phyloP scores from a whole-genome alignment of 2,329 filamentous ascomycete genomes.

The Aspergillus persii region DNA sequence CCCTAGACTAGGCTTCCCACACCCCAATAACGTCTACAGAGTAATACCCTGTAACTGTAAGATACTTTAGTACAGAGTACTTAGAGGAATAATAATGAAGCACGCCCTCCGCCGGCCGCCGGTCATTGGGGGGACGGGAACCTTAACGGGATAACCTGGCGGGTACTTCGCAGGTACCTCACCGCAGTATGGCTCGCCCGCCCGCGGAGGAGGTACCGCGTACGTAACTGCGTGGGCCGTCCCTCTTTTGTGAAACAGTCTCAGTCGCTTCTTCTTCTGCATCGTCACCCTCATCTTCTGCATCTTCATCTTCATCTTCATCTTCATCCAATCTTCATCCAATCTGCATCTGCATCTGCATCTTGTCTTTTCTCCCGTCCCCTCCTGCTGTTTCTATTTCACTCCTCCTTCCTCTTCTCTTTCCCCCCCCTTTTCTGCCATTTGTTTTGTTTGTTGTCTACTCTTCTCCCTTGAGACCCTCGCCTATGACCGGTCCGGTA shows the following conservation, averaged over 20 bases:
- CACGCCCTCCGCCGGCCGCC: no score
- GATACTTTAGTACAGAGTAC: no score
- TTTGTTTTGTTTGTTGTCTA: not conserved
- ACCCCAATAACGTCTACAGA: no score
- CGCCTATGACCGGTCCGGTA: constrained; percentile 4
- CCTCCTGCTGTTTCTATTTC: not conserved
- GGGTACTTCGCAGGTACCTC: constrained; percentile 3
- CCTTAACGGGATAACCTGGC: no score
- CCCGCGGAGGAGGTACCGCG: constrained; percentile 3
- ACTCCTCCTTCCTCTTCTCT: not conserved
- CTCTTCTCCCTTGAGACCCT: not conserved
- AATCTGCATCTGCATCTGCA: not conserved
- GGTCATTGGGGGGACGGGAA: no score
- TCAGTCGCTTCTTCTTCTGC: not conserved
- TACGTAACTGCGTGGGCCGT: constrained; percentile 11
- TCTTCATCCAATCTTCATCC: not conserved
- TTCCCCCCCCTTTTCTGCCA: not conserved
- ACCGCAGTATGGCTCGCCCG: not conserved
- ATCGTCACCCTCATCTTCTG: not conserved
- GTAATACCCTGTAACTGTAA: no score
- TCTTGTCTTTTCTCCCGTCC: not conserved
- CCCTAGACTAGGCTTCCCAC: no score
- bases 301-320: not conserved
- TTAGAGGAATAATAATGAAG: no score
- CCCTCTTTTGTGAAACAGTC: constrained; percentile 5